These are phyloP conservation scores for Physcomitrellopsis africana DNA, from an alignment of 225 moss, liverwort and hornwort species.

Conservation along the genomic window DNA sequence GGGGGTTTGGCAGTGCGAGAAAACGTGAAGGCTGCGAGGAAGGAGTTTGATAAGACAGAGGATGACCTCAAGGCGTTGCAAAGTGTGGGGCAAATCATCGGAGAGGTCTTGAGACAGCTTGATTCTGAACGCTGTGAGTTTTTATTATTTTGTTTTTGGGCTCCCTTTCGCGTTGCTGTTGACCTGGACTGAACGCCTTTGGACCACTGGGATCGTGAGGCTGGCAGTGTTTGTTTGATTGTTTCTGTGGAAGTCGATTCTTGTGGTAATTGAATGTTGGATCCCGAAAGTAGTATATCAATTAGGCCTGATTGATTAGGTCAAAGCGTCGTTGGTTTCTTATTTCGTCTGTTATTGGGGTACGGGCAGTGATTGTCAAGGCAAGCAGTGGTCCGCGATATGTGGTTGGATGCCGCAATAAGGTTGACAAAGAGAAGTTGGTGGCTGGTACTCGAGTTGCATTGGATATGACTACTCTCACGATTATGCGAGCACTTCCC, in stretches of 20 bases:
- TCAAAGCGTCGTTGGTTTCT: background rate
- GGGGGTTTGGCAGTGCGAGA: slow-evolving; percentile 67
- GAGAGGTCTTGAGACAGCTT: slow-evolving; percentile 94
- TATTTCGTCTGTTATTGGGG: background rate
- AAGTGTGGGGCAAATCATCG: slow-evolving; percentile 96
- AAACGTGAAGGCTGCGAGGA: slow-evolving; percentile 77
- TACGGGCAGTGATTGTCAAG: slow-evolving; percentile 87
- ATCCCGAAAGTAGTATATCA: background rate
- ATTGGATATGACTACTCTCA: slow-evolving; percentile 97
- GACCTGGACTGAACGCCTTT: background rate
- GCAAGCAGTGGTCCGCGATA: slow-evolving; percentile 98
- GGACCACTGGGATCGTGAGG: background rate
- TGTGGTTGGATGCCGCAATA: slow-evolving; percentile 97
- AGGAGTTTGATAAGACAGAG: slow-evolving; percentile 96
- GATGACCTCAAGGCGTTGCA: slow-evolving; percentile 97
- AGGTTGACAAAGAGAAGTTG: slow-evolving; percentile 96
- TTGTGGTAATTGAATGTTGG: slow-evolving; percentile 11
- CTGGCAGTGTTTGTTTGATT: background rate
- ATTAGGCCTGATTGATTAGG: slow-evolving; percentile 5
- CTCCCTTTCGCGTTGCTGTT: background rate
- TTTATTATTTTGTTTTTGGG: background rate
- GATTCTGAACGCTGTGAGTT: slow-evolving; percentile 93
- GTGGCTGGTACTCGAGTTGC: slow-evolving; percentile 94
- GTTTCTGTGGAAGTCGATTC: background rate
- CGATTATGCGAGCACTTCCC: slow-evolving; percentile 97